Conservation (phyloP, 495 filamentous ascomycete species). For the Lasiosphaeria hispida region DNA sequence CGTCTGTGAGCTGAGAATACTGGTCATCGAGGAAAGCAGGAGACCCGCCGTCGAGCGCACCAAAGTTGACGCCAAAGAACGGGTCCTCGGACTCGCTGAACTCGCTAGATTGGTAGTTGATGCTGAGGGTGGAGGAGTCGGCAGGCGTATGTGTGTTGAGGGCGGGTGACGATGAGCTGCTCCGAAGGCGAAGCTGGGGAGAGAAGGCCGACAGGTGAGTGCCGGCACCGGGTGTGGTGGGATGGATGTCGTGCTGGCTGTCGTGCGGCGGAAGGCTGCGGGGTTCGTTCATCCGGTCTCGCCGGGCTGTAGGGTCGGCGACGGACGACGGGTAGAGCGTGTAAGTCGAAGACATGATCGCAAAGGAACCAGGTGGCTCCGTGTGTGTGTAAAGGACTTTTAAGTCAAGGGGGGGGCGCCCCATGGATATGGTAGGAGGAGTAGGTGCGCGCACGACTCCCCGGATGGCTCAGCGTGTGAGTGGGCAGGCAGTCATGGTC, state of each 20-base stretch:
- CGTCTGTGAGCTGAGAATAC: constrained; percentile 7
- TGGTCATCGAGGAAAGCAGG: constrained; percentile 38
- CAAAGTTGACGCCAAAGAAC: constrained; percentile 41
- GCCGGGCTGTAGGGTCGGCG: constrained; percentile 22
- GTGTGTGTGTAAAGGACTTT: constrained; percentile 22
- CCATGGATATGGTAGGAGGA: constrained; percentile 1
- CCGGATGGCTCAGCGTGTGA: constrained; percentile 8
- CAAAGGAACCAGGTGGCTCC: constrained; percentile 14
- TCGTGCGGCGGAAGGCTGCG: constrained; percentile 24
- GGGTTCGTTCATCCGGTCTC: constrained; percentile 27
- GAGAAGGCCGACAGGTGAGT: constrained; percentile 42
- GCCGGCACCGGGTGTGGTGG: constrained; percentile 23
- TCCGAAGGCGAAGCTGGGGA: constrained; percentile 32
- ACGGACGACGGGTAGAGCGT: constrained; percentile 28
- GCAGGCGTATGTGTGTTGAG: constrained; percentile 41
- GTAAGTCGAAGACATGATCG: constrained; percentile 35
- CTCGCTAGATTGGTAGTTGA: constrained; percentile 43
- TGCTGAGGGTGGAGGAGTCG: constrained; percentile 40
- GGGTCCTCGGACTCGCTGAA: constrained; percentile 43
- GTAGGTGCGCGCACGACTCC: not conserved
- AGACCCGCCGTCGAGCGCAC: constrained; percentile 25
- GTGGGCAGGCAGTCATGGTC: constrained; percentile 23
- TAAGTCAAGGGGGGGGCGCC: not conserved
- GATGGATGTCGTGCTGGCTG: constrained; percentile 18
- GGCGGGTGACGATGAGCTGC: constrained; percentile 41